phyloP scores from a whole-genome alignment of 352 stramenopile species.

The Phytophthora ramorum region DNA sequence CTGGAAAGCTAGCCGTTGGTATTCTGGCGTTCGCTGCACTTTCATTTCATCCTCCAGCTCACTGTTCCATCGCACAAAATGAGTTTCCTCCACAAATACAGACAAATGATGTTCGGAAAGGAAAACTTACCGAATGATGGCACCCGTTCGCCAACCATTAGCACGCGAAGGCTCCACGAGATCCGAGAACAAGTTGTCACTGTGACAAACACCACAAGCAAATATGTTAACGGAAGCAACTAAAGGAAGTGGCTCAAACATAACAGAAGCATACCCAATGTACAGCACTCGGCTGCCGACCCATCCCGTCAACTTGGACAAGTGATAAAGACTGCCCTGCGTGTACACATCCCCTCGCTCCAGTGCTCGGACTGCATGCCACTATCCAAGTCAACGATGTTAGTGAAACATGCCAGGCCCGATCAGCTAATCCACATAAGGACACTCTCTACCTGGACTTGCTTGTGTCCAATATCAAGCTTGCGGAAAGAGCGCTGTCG shows the following conservation, averaged over 20 bases:
- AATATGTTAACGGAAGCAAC: background rate
- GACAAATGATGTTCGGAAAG: background rate
- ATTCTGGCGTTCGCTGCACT: constrained; percentile 62
- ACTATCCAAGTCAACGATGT: constrained; percentile 33
- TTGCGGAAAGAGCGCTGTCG: constrained; percentile 78
- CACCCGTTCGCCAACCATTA: constrained; percentile 93
- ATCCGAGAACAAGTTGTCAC: constrained; percentile 94
- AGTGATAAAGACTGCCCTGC: constrained; percentile 75
- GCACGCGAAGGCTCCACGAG: constrained; percentile 93
- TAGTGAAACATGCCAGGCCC: background rate
- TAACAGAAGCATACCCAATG: constrained; percentile 72
- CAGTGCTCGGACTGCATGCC: constrained; percentile 72
- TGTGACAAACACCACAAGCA: constrained; percentile 16
- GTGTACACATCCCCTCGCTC: constrained; percentile 78
- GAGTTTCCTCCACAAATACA: background rate
- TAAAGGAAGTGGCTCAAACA: background rate
- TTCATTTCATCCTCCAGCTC: constrained; percentile 90
- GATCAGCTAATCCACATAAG: background rate
- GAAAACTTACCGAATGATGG: constrained; percentile 83
- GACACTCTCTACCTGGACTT: constrained; percentile 53
- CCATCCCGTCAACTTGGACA: constrained; percentile 72
- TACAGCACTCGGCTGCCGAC: constrained; percentile 89
- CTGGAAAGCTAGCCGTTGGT: constrained; percentile 71
- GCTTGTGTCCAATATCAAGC: constrained; percentile 64
- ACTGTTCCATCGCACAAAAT: constrained; percentile 23